phyloP scores from a whole-genome alignment of 2,329 filamentous ascomycete genomes.

The Colletotrichum liaoningense region DNA sequence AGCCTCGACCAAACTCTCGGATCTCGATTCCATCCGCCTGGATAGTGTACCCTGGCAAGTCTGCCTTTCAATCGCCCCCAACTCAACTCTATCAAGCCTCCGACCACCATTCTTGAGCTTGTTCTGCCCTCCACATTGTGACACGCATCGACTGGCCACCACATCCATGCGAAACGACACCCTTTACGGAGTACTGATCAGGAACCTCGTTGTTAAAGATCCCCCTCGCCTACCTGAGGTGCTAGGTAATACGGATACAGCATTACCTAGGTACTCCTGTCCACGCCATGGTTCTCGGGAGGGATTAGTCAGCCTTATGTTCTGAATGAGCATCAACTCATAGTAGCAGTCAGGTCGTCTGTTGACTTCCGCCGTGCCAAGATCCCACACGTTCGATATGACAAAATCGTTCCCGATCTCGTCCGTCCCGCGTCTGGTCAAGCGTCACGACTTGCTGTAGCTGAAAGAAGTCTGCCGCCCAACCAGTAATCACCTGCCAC shows the following conservation, averaged over 20 bases:
- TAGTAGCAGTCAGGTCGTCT: neutral
- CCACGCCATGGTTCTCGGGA: neutral
- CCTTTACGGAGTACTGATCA: too few species aligned
- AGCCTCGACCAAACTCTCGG: constrained; percentile 27
- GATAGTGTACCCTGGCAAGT: constrained; percentile 24
- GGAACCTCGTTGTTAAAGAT: neutral
- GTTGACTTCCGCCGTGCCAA: constrained; percentile 10
- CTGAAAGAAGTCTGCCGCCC: constrained; percentile 14
- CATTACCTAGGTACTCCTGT: neutral
- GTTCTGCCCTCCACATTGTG: neutral
- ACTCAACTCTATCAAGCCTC: neutral
- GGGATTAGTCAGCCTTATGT: neutral
- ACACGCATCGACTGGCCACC: neutral
- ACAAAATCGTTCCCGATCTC: neutral
- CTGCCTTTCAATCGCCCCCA: neutral
- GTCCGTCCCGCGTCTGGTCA: constrained; percentile 18
- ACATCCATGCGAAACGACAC: neutral
- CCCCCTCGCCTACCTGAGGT: neutral
- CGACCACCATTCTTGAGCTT: neutral
- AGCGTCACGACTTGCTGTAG: constrained; percentile 14
- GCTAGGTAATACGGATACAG: too few species aligned
- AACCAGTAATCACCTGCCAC: constrained; percentile 6
- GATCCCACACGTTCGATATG: constrained; percentile 6
- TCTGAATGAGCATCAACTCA: neutral
- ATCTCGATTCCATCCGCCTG: constrained; percentile 3